Percentiles rank a stretch among this genome's conserved stretches.
Conservation (phyloP, 148 eudicot species). For the Drosera capensis region DNA sequence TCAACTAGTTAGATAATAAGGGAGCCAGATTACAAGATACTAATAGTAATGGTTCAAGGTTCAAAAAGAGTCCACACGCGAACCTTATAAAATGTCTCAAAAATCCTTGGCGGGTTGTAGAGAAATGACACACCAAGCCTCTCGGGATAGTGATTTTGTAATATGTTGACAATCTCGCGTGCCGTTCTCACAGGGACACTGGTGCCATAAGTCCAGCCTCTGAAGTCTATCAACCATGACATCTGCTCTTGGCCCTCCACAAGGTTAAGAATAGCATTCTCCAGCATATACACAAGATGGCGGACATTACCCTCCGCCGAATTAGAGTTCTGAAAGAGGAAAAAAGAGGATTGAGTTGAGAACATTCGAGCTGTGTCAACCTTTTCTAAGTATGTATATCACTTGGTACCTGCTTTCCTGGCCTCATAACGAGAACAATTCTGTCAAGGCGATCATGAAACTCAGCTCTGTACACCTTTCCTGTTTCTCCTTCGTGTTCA, state of each 20-base stretch:
- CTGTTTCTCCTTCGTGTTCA: slow-evolving; percentile 82
- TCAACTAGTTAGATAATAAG: too few relatives aligned
- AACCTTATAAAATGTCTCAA: slow-evolving; percentile 78
- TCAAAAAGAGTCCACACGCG: neutral
- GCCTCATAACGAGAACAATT: slow-evolving; percentile 87
- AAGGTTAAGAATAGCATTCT: slow-evolving; percentile 73
- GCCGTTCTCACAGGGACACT: slow-evolving; percentile 50
- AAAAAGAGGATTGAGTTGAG: neutral
- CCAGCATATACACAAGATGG: slow-evolving; percentile 70
- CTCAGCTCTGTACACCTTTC: slow-evolving; percentile 71
- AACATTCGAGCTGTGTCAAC: neutral
- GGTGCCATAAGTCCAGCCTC: slow-evolving; percentile 55
- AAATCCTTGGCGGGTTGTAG: slow-evolving; percentile 72
- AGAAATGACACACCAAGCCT: slow-evolving; percentile 66
- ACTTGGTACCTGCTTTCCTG: slow-evolving; percentile 70
- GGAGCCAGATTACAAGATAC: neutral
- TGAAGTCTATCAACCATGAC: slow-evolving; percentile 90
- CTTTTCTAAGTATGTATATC: neutral
- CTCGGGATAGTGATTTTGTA: slow-evolving; percentile 94
- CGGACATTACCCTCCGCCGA: slow-evolving; percentile 67
- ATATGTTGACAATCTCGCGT: slow-evolving; percentile 47
- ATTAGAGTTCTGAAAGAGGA: slow-evolving; percentile 39
- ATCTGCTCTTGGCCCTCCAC: slow-evolving; percentile 87
- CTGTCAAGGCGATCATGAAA: slow-evolving; percentile 70
- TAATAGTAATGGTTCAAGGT: neutral